A percentile compares a stretch with the other conserved stretches of the same genome.
Conservation (phyloP, 257 asterid genomes). For the Verbascum thapsus region DNA sequence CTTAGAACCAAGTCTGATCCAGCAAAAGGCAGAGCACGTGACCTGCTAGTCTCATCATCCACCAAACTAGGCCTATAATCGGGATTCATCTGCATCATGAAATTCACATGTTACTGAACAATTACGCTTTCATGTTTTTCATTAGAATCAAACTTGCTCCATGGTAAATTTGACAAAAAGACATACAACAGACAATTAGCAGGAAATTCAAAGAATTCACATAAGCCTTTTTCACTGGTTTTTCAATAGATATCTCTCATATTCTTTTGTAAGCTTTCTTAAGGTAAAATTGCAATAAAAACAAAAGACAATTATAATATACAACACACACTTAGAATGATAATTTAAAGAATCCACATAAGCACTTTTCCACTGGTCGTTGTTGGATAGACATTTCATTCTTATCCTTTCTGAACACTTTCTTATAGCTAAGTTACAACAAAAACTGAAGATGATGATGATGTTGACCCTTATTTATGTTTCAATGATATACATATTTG, state of each 20-base stretch:
- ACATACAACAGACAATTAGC: conserved; percentile 13
- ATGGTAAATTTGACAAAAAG: conserved; percentile 10
- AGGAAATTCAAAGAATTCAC: conserved; percentile 9
- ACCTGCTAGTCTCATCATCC: conserved; percentile 39
- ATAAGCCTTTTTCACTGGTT: neutral
- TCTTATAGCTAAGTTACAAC: neutral
- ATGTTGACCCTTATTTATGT: neutral
- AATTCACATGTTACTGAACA: conserved; percentile 30
- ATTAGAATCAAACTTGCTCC: conserved; percentile 17
- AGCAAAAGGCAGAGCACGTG: conserved; percentile 80
- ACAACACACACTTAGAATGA: conserved; percentile 12
- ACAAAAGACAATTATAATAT: neutral
- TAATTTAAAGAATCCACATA: conserved; percentile 3
- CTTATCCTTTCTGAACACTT: neutral
- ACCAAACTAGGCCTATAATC: conserved; percentile 76
- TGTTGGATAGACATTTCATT: neutral
- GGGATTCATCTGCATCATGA: conserved; percentile 86
- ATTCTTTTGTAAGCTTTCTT: too few relatives aligned
- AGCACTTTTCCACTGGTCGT: neutral
- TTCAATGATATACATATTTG: neutral
- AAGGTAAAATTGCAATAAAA: too few relatives aligned
- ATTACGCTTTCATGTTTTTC: conserved; percentile 15
- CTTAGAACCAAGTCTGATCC: conserved; percentile 93
- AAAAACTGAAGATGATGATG: neutral
- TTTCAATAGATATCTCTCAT: too few relatives aligned